Conservation (phyloP, 257 asterid species). For the Solanum clarkiae region DNA sequence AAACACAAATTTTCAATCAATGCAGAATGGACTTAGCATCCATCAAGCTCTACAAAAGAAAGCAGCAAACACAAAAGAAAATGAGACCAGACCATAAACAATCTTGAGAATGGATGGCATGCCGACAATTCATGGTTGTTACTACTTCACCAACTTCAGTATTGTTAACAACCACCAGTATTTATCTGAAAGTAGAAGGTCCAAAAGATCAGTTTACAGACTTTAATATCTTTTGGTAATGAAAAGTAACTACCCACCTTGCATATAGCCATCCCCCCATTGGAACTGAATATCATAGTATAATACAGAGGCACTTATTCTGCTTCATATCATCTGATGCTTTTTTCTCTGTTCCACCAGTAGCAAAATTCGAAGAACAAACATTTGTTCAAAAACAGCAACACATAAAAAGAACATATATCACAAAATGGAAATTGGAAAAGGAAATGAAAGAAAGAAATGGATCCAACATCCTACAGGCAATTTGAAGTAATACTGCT, state of each 20-base stretch:
- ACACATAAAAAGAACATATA: neutral
- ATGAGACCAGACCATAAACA: neutral
- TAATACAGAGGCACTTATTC: slow-evolving; percentile 58
- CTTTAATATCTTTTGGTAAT: neutral
- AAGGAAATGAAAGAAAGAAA: neutral
- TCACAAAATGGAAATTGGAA: neutral
- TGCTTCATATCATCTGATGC: slow-evolving; percentile 28
- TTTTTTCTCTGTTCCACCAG: slow-evolving; percentile 40
- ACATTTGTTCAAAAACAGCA: neutral
- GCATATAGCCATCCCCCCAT: neutral
- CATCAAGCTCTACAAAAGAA: neutral
- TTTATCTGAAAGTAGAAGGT: neutral
- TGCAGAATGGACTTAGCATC: neutral
- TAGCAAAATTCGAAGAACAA: neutral
- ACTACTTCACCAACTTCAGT: neutral
- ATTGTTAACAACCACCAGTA: neutral
- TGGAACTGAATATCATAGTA: slow-evolving; percentile 40
- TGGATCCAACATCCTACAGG: neutral
- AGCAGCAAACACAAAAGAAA: neutral
- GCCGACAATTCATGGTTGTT: neutral
- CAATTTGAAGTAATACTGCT: neutral
- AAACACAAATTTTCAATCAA: neutral
- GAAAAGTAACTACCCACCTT: neutral
- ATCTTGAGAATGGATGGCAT: neutral
- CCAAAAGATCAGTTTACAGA: neutral